phyloP scores from a whole-genome alignment of 2,329 filamentous ascomycete genomes.

The Neurospora sp. region DNA sequence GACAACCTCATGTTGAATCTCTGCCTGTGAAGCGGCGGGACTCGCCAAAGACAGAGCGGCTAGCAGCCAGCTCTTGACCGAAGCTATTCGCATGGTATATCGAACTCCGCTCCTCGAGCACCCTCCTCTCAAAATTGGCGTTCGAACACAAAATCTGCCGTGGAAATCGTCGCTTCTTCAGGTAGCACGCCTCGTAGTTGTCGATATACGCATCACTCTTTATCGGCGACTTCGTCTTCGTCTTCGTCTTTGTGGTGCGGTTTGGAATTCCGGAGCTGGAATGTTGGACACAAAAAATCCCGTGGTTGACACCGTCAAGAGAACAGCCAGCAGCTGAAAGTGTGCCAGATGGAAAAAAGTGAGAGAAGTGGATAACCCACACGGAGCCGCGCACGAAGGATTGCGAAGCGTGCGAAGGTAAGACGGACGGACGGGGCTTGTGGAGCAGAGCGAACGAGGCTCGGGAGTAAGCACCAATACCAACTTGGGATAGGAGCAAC shows the following conservation, averaged over 20 bases:
- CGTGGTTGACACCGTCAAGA: background rate
- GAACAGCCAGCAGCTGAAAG: background rate
- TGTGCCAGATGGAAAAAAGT: background rate
- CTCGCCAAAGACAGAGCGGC: background rate
- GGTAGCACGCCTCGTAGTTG: background rate
- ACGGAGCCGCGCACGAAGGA: background rate
- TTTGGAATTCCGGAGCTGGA: background rate
- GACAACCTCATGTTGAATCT: too few relatives aligned
- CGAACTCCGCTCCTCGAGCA: background rate
- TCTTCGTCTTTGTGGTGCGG: background rate
- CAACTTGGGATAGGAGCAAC: background rate
- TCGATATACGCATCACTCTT: background rate
- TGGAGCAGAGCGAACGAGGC: background rate
- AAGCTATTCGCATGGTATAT: background rate
- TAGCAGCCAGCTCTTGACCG: background rate
- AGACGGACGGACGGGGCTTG: background rate
- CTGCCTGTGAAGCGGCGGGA: background rate
- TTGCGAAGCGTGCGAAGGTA: background rate
- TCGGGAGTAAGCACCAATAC: background rate
- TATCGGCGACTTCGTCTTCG: background rate
- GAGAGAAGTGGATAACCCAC: background rate
- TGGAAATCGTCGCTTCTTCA: background rate
- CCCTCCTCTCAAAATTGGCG: too few relatives aligned
- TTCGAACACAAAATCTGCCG: too few relatives aligned
- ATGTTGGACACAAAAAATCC: background rate